phyloP scores from a whole-genome alignment of 768 basidiomycete genomes.

The Lactifluus hygrophoroides region DNA sequence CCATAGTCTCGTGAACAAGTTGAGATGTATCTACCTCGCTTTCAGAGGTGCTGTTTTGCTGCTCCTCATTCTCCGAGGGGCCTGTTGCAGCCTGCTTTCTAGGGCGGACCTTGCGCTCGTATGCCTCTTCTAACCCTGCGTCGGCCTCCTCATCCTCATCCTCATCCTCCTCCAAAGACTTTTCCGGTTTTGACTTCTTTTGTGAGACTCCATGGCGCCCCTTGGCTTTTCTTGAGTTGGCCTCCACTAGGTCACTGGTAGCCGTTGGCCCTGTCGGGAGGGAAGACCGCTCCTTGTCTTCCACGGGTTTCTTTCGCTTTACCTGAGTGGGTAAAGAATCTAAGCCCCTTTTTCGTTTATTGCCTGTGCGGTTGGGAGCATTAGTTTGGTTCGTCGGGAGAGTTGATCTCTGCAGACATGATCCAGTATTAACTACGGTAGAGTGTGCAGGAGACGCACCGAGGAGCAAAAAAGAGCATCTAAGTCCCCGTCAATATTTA shows the following conservation, averaged over 20 bases:
- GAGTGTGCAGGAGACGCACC: slow-evolving; percentile 29
- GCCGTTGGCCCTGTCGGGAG: not conserved
- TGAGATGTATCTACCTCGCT: slow-evolving; percentile 29
- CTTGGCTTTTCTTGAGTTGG: slow-evolving; percentile 20
- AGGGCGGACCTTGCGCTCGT: slow-evolving; percentile 15
- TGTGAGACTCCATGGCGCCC: slow-evolving; percentile 20
- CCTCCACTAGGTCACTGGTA: not conserved
- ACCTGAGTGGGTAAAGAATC: slow-evolving; percentile 2
- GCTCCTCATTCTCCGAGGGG: slow-evolving; percentile 18
- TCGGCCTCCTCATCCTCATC: slow-evolving; percentile 29
- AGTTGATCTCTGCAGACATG: not conserved
- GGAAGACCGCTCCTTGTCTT: slow-evolving; percentile 18
- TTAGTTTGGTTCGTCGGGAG: not conserved
- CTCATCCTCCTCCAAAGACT: slow-evolving; percentile 16
- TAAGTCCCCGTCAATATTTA: slow-evolving; percentile 45
- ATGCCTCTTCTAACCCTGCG: slow-evolving; percentile 31
- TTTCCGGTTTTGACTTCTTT: slow-evolving; percentile 7
- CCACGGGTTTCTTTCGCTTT: slow-evolving; percentile 13
- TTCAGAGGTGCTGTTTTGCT: slow-evolving; percentile 27
- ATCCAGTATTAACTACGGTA: not conserved
- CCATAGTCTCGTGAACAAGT: slow-evolving; percentile 60
- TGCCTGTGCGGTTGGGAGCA: slow-evolving; percentile 5
- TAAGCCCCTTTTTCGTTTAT: slow-evolving; percentile 1
- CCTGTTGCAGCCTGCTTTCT: slow-evolving; percentile 12
- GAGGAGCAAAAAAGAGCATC: slow-evolving; percentile 53